phyloP scores from a whole-genome alignment of 768 basidiomycete genomes.

The Trametes elegans region DNA sequence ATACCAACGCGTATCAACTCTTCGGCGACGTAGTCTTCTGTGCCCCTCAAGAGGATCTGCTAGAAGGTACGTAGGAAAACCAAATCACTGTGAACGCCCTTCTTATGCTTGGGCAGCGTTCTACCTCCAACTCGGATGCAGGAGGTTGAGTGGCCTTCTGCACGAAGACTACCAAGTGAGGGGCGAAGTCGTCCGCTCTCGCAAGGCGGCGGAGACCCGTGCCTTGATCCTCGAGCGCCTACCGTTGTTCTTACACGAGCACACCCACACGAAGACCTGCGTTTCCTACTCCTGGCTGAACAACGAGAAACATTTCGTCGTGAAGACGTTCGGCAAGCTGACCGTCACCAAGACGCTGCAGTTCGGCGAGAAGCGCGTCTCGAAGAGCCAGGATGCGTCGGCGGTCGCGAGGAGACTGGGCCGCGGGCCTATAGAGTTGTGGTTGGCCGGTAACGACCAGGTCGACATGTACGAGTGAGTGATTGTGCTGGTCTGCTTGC shows the following conservation, averaged over 20 bases:
- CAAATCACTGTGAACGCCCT: no score
- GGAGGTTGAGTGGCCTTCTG: slow-evolving; percentile 67
- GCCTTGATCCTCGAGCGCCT: slow-evolving; percentile 76
- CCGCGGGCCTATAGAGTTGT: slow-evolving; percentile 67
- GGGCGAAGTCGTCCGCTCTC: slow-evolving; percentile 47
- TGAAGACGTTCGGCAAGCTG: slow-evolving; percentile 65
- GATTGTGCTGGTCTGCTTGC: not conserved
- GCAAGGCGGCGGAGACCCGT: slow-evolving; percentile 50
- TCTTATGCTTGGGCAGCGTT: slow-evolving; percentile 46
- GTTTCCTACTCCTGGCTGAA: slow-evolving; percentile 69
- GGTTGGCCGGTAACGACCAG: slow-evolving; percentile 70
- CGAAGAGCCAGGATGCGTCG: slow-evolving; percentile 65
- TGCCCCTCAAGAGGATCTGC: slow-evolving; percentile 85
- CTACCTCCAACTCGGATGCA: slow-evolving; percentile 75
- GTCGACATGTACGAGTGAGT: slow-evolving; percentile 93
- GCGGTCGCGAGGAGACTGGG: slow-evolving; percentile 60
- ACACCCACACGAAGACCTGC: slow-evolving; percentile 61
- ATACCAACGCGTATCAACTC: slow-evolving; percentile 73
- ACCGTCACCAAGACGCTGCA: slow-evolving; percentile 59
- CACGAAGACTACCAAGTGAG: slow-evolving; percentile 72
- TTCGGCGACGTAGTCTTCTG: slow-evolving; percentile 76
- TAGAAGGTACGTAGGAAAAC: slow-evolving; percentile 58
- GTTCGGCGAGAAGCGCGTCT: slow-evolving; percentile 46
- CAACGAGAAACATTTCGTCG: slow-evolving; percentile 61
- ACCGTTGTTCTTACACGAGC: slow-evolving; percentile 90